phyloP scores from a whole-genome alignment of 1,284 basidiomycete genomes.

The Wolfiporia cocos region DNA sequence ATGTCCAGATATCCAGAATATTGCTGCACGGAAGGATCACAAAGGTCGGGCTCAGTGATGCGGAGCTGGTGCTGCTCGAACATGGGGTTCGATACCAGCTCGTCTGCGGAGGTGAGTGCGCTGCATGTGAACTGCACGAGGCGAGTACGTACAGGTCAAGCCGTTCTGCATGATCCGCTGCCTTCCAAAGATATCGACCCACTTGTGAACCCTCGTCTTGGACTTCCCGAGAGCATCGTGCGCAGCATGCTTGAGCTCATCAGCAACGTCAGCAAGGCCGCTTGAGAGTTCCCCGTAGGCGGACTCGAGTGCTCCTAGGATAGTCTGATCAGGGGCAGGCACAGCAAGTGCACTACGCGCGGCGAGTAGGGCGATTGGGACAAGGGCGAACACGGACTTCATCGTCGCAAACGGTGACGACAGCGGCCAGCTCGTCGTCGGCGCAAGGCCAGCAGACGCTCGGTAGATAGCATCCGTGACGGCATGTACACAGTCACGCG shows the following conservation, averaged over 20 bases:
- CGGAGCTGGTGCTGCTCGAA: conserved; percentile 32
- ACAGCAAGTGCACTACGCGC: conserved; percentile 11
- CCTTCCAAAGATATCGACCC: conserved; percentile 1
- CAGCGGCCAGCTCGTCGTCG: too few species aligned
- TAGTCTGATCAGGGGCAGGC: conserved; percentile 12
- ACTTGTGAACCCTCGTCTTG: conserved; percentile 1
- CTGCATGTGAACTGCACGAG: background rate
- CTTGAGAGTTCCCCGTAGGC: conserved; percentile 7
- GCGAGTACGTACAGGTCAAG: conserved; percentile 3
- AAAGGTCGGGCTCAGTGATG: conserved; percentile 37
- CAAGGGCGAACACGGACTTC: conserved; percentile 10
- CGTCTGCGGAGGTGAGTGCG: conserved; percentile 8
- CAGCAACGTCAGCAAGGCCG: conserved; percentile 5
- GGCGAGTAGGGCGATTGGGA: conserved; percentile 13
- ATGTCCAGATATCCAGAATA: conserved; percentile 60
- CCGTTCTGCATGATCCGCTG: conserved; percentile 2
- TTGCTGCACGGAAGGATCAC: conserved; percentile 47
- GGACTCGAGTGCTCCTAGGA: conserved; percentile 9
- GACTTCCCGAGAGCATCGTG: conserved; percentile 5
- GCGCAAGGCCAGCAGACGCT: too few species aligned
- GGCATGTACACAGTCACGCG: too few species aligned
- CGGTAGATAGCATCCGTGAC: too few species aligned
- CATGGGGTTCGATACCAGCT: conserved; percentile 18
- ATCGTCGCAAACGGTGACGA: conserved; percentile 8
- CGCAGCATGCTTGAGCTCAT: conserved; percentile 11